Percentiles rank a stretch among this genome's conserved stretches.
Evolutionary conservation across 139 green algal genomes (phyloP).

Genomic region (Chlamydomonas schloesseri): DNA sequence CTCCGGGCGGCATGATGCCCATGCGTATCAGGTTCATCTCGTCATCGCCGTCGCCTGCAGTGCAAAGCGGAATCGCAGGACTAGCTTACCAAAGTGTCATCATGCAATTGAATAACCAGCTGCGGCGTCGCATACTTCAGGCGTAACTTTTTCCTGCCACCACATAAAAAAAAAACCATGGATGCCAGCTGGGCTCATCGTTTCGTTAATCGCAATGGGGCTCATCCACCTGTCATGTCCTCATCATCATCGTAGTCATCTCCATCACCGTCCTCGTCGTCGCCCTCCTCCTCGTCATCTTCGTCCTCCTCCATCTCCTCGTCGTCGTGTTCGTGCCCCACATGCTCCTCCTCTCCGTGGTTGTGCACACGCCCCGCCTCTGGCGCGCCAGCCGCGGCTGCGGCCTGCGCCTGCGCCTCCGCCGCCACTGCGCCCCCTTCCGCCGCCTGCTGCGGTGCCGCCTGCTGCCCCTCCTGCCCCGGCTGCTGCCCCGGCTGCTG

Average conservation of each 20-base stretch:
- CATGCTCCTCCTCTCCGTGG: neutral
- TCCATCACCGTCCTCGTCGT: neutral
- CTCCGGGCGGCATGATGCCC: neutral
- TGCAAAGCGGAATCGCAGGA: too few species aligned
- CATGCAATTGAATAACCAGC: too few species aligned
- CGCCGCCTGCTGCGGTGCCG: neutral
- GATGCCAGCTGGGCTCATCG: too few species aligned
- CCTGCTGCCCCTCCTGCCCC: neutral
- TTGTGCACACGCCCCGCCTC: neutral
- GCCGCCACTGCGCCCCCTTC: neutral
- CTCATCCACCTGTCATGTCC: neutral
- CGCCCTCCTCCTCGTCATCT: neutral
- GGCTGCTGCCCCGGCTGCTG: neutral
- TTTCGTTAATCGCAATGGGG: too few species aligned
- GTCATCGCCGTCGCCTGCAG: neutral
- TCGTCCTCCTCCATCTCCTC: neutral
- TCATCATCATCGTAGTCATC: neutral
- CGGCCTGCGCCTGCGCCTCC: neutral
- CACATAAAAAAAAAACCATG: too few species aligned
- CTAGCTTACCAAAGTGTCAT: too few species aligned
- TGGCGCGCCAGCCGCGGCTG: neutral
- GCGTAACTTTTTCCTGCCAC: too few species aligned
- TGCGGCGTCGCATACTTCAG: too few species aligned
- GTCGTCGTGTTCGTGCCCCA: neutral
- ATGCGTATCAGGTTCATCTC: neutral